Percentiles rank a stretch among this genome's conserved stretches.
These are phyloP conservation scores for Lachancea mirantina DNA, from an alignment of 805 yeast genomes.

Conservation along the genomic window DNA sequence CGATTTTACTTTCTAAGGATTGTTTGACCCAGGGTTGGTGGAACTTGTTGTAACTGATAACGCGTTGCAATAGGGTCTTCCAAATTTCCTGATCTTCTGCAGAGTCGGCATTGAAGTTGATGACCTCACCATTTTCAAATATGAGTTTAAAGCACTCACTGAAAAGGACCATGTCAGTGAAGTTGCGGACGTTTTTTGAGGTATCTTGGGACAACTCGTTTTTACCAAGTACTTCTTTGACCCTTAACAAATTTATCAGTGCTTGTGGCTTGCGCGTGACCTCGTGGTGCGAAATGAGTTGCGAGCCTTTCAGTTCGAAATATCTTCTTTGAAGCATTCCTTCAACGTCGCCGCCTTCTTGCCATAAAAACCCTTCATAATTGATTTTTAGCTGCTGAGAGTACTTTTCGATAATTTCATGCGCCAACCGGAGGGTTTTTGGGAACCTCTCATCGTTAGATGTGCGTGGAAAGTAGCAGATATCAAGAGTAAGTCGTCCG, in stretches of 20 bases:
- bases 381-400: slow-evolving; percentile 29
- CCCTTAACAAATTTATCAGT: slow-evolving; percentile 66
- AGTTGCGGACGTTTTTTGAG: slow-evolving; percentile 42
- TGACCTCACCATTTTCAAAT: slow-evolving; percentile 74
- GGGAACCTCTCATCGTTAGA: slow-evolving; percentile 60
- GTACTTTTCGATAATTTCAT: slow-evolving; percentile 35
- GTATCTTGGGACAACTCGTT: slow-evolving; percentile 26
- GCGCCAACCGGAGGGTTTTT: slow-evolving; percentile 54
- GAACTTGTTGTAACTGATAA: slow-evolving; percentile 48
- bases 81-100: slow-evolving; percentile 54
- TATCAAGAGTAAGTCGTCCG: slow-evolving; percentile 59
- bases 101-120: slow-evolving; percentile 80
- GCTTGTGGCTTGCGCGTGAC: slow-evolving; percentile 62
- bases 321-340: slow-evolving; percentile 60
- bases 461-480: slow-evolving; percentile 62
- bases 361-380: slow-evolving; percentile 69
- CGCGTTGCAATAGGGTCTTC: slow-evolving; percentile 52
- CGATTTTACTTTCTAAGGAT: too few relatives aligned
- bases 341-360: slow-evolving; percentile 86
- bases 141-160: slow-evolving; percentile 68
- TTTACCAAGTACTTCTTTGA: slow-evolving; percentile 34
- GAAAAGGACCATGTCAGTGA: slow-evolving; percentile 63
- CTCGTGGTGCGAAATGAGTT: slow-evolving; percentile 71
- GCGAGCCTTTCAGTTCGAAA: slow-evolving; percentile 65
- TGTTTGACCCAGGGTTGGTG: slow-evolving; percentile 58